Evolutionary conservation across 306 rosid genomes (phyloP), one percentile per base, ranked within the genome.

Genomic region (cucumber (Cucumis sativus)): DNA sequence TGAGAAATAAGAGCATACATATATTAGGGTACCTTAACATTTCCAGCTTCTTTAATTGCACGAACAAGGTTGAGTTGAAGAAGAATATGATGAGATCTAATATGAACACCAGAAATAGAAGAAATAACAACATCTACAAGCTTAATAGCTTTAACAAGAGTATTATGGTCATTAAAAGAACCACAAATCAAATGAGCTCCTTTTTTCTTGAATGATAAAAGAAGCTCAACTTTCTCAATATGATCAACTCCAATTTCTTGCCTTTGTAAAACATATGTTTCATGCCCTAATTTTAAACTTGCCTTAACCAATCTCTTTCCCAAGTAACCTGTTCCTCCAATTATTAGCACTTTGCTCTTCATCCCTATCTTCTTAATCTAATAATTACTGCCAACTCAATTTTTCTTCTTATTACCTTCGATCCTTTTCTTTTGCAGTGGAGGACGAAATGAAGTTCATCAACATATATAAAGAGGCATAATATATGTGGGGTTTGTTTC

Each of bases 261-360:
- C 81, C 97, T 84, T 9, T 84, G 76, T 3, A 91, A 87, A 5
- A 91, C 84, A 14, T 79, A 89, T 2, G 97, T 91, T 67, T 84
- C 78, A n/a, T 89, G 90, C 10, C 92, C 94, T 25, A 82, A 49
- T 25, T 23, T 80, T 10, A 91, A 78, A 77, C 94, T 85, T 57
- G 92, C 94, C 86, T 58, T 89, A 43, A 89, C 97, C 80, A 91
- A 61, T 81, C 92, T 91, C 70, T 89, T 91, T 37, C 97, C 97
- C 30, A 91, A 17, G 80, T 91, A 91, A 62, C 97, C 97, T 49
- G 92, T 91, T 81, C 92, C 97, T 10, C 97, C 97, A n/a, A 91
- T 65, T 12, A 91, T 83, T 17, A 91, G 81, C 20, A 91, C 94
- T 79, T 43, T 91, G 83, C 87, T 85, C 74, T 83, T 89, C 37